Percentiles rank a stretch among this genome's conserved stretches.
These are phyloP conservation scores for Ceratobasidium sp. DNA, from an alignment of 1,284 basidiomycete genomes.

Conservation along the genomic window DNA sequence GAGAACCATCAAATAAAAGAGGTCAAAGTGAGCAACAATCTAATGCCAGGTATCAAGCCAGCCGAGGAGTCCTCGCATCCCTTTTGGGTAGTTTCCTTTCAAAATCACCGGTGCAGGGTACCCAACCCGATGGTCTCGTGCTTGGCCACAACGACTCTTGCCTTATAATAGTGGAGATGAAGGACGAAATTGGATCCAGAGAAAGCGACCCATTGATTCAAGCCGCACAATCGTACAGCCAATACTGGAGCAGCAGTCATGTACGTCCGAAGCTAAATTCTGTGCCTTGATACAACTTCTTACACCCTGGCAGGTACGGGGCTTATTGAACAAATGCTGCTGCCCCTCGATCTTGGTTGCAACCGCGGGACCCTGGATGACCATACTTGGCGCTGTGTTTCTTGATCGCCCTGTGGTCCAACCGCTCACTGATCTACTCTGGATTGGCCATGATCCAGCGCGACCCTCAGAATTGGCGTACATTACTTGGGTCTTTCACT, in stretches of 20 bases:
- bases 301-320: too few relatives aligned
- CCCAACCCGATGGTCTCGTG: neutral
- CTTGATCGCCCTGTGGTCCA: conserved; percentile 47
- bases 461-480: neutral
- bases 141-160: neutral
- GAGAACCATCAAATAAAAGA: neutral
- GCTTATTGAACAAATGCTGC: neutral
- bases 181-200: conserved; percentile 35
- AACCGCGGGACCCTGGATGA: conserved; percentile 50
- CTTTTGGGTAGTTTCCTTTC: neutral
- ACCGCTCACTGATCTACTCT: conserved; percentile 49
- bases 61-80: neutral
- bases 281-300: too few relatives aligned
- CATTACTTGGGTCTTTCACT: conserved; percentile 21
- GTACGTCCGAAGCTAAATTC: neutral
- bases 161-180: conserved; percentile 15
- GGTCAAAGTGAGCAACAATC: neutral
- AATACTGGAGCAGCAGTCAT: conserved; percentile 4
- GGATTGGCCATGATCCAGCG: conserved; percentile 3
- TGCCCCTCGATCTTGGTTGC: conserved; percentile 49
- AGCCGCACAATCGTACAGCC: conserved; percentile 29
- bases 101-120: neutral
- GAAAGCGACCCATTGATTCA: conserved; percentile 33
- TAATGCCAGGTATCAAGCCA: neutral
- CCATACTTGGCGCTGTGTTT: conserved; percentile 49